Conservation (phyloP, 345 rosid species). For the Populus nigra region DNA sequence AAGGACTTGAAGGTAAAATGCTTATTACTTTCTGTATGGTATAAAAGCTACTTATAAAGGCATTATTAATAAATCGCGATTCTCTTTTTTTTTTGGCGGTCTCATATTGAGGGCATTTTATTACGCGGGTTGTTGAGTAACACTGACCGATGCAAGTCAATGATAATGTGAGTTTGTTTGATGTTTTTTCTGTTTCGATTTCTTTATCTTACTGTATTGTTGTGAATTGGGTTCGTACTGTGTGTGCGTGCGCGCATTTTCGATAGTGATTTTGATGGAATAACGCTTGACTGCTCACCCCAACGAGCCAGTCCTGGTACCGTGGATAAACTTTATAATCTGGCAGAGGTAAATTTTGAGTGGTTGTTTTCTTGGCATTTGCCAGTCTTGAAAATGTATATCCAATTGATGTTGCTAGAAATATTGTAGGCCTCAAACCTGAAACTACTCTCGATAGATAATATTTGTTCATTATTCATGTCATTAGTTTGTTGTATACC, state of each 20-base stretch:
- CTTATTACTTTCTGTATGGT: not conserved
- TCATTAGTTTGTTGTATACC: too few relatives aligned
- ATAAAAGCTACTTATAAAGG: not conserved
- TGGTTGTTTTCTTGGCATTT: too few relatives aligned
- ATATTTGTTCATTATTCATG: too few relatives aligned
- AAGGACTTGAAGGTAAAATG: conserved; percentile 75
- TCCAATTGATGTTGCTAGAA: too few relatives aligned
- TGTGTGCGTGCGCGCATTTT: not conserved
- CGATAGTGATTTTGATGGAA: conserved; percentile 68
- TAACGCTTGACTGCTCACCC: conserved; percentile 50
- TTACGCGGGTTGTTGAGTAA: conserved; percentile 79
- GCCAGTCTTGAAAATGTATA: too few relatives aligned
- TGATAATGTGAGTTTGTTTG: conserved; percentile 57
- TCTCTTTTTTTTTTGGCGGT: conserved; percentile 24
- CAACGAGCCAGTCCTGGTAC: too few relatives aligned
- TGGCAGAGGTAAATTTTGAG: too few relatives aligned
- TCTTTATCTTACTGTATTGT: not conserved
- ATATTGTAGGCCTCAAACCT: too few relatives aligned
- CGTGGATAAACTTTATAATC: too few relatives aligned
- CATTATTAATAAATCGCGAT: not conserved
- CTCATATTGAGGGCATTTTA: conserved; percentile 73
- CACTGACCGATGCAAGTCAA: conserved; percentile 57
- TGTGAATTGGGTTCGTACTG: not conserved
- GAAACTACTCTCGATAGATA: too few relatives aligned
- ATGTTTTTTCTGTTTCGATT: not conserved